phyloP scores from a whole-genome alignment of 2,329 filamentous ascomycete species.

The Penicillium crustosum region DNA sequence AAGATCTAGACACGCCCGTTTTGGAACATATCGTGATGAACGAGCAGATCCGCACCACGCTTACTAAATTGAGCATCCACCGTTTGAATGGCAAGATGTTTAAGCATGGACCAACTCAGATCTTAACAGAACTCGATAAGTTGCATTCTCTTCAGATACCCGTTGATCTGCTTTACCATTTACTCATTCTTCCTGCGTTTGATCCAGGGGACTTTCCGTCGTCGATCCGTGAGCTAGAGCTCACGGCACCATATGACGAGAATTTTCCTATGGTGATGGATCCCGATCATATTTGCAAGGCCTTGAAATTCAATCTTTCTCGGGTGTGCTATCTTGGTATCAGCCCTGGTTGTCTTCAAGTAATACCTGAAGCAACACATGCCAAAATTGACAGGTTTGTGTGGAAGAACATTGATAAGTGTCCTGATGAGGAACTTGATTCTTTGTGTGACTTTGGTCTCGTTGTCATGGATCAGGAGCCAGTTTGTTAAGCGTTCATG shows the following conservation, averaged over 20 bases:
- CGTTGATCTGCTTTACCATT: background rate
- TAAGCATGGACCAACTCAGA: background rate
- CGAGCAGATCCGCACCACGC: slow-evolving; percentile 1
- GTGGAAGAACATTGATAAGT: slow-evolving; percentile 11
- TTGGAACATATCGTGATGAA: slow-evolving; percentile 3
- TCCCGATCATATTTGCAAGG: background rate
- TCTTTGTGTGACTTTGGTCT: slow-evolving; percentile 4
- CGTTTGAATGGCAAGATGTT: background rate
- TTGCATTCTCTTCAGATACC: slow-evolving; percentile 3
- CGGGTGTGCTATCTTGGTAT: slow-evolving; percentile 6
- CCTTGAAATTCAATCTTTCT: background rate
- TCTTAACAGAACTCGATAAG: background rate
- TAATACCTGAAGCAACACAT: background rate
- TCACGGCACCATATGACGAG: background rate
- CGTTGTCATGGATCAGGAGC: background rate
- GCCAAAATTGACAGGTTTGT: slow-evolving; percentile 3
- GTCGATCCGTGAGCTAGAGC: slow-evolving; percentile 3
- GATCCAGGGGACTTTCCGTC: background rate
- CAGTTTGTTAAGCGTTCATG: background rate
- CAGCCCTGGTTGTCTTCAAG: background rate
- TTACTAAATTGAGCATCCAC: background rate
- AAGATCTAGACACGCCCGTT: background rate
- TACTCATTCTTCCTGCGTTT: background rate
- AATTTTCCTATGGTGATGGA: background rate
- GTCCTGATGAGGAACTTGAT: slow-evolving; percentile 6